Percentiles rank a stretch among this genome's conserved stretches.
These are phyloP conservation scores for Melaleuca alternifolia DNA, from an alignment of 345 rosid genomes.

Conservation along the genomic window DNA sequence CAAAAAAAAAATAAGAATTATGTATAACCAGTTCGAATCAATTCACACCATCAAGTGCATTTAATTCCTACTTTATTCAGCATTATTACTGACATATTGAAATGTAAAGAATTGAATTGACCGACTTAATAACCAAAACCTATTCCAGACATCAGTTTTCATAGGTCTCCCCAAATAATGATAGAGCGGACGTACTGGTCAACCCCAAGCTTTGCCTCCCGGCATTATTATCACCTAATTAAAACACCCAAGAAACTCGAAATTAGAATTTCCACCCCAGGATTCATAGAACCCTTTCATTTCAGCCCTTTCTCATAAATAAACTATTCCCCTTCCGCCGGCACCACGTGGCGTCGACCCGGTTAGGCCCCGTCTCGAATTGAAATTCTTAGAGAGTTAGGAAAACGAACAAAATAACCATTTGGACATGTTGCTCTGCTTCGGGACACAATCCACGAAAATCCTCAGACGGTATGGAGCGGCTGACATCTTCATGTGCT, in stretches of 20 bases:
- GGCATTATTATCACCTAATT: neutral
- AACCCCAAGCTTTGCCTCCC: neutral
- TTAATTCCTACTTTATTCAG: neutral
- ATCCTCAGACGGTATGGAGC: neutral
- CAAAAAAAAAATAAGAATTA: too few relatives aligned
- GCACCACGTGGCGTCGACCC: neutral
- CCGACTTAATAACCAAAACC: neutral
- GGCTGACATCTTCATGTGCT: neutral
- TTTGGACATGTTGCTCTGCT: neutral
- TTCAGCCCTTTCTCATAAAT: neutral
- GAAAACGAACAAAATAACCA: neutral
- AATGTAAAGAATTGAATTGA: neutral
- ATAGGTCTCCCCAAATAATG: neutral
- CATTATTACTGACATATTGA: neutral
- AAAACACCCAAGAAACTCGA: neutral
- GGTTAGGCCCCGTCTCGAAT: neutral
- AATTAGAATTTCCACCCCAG: neutral
- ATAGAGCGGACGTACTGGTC: neutral
- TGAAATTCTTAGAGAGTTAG: neutral
- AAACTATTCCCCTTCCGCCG: neutral
- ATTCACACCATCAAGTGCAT: neutral
- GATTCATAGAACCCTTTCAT: neutral
- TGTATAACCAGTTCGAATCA: neutral
- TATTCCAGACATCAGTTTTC: neutral
- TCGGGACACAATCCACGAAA: neutral